Percentiles rank a stretch among this genome's conserved stretches.
phyloP scores from a whole-genome alignment of 805 yeast species.

The Grigorovia transvaalensis region DNA sequence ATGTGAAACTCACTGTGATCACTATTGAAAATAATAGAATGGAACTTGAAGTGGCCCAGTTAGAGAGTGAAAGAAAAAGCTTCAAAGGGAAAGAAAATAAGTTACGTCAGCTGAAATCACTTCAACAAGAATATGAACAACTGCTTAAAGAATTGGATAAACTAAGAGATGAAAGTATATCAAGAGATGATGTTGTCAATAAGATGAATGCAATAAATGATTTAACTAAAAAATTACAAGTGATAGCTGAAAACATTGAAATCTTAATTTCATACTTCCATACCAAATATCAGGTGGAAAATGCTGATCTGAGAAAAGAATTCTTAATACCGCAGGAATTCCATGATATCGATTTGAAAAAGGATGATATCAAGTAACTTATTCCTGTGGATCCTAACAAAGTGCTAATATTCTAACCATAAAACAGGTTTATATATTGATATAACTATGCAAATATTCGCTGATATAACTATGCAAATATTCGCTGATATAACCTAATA shows the following conservation, averaged over 20 bases:
- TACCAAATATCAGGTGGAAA: conserved; percentile 22
- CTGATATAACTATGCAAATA: neutral
- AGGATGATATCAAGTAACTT: neutral
- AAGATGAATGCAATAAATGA: conserved; percentile 4
- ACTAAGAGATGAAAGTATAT: conserved; percentile 3
- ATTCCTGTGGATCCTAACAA: too few species aligned
- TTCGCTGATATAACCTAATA: neutral
- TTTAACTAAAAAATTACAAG: conserved; percentile 7
- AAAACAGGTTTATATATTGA: too few species aligned
- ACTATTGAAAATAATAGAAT: neutral
- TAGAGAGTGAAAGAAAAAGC: neutral
- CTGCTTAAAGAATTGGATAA: conserved; percentile 1
- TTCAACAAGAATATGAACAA: neutral
- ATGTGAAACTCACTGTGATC: neutral
- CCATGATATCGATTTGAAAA: neutral
- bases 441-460: too few species aligned
- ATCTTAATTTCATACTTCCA: conserved; percentile 30
- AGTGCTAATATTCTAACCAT: too few species aligned
- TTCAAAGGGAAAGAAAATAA: conserved; percentile 3
- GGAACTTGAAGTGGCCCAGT: neutral
- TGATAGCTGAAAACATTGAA: conserved; percentile 35
- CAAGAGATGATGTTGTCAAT: conserved; percentile 12
- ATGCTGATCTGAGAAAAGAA: conserved; percentile 29
- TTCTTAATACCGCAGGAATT: conserved; percentile 37
- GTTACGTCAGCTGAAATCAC: neutral